These are phyloP conservation scores for Fusarium tupiense DNA, from an alignment of 2,329 filamentous ascomycete species.

Conservation along the genomic window DNA sequence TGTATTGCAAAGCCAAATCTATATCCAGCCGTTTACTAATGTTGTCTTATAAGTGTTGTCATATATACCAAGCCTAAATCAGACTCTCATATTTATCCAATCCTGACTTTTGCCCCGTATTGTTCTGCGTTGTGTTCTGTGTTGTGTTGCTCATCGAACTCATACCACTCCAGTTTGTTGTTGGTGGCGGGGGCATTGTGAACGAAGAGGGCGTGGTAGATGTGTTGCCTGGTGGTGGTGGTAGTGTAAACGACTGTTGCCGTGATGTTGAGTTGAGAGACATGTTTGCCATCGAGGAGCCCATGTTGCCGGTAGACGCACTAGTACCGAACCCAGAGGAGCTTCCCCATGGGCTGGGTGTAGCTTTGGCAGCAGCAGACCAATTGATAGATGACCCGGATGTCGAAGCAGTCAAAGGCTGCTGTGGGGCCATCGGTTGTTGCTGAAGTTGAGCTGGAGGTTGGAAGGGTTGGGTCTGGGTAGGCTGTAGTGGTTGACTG, in stretches of 20 bases:
- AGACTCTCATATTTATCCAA: conserved; percentile 76
- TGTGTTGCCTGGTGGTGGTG: conserved; percentile 59
- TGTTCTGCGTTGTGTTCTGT: conserved; percentile 28
- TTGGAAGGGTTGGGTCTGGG: conserved; percentile 40
- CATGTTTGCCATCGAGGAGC: conserved; percentile 58
- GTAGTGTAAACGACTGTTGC: conserved; percentile 64
- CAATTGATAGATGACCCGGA: conserved; percentile 60
- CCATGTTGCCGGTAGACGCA: conserved; percentile 45
- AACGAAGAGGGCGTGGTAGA: conserved; percentile 52
- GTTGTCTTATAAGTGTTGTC: not conserved
- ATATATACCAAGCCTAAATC: conserved; percentile 52
- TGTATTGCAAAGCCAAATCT: conserved; percentile 9
- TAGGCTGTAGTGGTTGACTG: conserved; percentile 67
- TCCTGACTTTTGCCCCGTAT: conserved; percentile 56
- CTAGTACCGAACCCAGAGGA: conserved; percentile 43
- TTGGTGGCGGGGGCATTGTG: conserved; percentile 56
- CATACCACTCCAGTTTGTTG: conserved; percentile 41
- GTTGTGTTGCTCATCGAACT: conserved; percentile 3
- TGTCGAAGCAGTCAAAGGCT: conserved; percentile 21
- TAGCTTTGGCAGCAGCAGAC: conserved; percentile 53
- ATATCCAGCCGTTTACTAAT: not conserved
- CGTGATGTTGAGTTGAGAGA: conserved; percentile 56
- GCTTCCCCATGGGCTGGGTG: conserved; percentile 63
- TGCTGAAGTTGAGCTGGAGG: conserved; percentile 39
- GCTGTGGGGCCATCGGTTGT: conserved; percentile 33